Percentiles rank a stretch among this genome's conserved stretches.
phyloP scores from a whole-genome alignment of 441 rosid genomes.

The Bocquillonia castaneifolia region DNA sequence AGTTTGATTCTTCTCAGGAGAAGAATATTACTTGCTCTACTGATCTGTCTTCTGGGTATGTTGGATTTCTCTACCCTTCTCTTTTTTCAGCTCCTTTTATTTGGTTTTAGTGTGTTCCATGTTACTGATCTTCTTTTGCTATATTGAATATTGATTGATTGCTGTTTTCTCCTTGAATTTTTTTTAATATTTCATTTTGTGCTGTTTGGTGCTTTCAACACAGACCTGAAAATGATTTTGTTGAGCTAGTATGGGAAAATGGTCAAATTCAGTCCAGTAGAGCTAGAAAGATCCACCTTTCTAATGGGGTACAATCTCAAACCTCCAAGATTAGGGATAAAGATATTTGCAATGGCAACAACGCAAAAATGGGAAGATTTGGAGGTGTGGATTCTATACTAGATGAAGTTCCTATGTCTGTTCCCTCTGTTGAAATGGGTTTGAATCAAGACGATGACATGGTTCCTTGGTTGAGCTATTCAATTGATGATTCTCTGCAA shows the following conservation, averaged over 20 bases:
- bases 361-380: conserved; percentile 27
- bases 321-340: conserved; percentile 33
- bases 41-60: conserved; percentile 50
- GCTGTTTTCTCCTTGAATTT: not conserved
- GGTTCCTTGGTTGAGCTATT: conserved; percentile 67
- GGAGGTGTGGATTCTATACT: conserved; percentile 29
- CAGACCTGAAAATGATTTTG: conserved; percentile 66
- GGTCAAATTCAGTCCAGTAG: conserved; percentile 70
- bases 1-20: conserved; percentile 50
- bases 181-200: not conserved
- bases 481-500: conserved; percentile 40
- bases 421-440: conserved; percentile 45
- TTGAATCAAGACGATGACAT: conserved; percentile 63
- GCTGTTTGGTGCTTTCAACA: conserved; percentile 8
- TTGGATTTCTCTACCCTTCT: conserved; percentile 21
- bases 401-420: conserved; percentile 49
- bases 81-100: not conserved
- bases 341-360: conserved; percentile 33
- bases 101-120: not conserved
- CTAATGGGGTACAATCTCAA: conserved; percentile 28
- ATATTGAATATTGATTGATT: not conserved
- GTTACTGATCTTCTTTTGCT: not conserved
- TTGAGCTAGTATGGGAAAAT: conserved; percentile 75
- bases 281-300: conserved; percentile 34
- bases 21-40: conserved; percentile 36